These are phyloP conservation scores for Fraxinus americana DNA, from an alignment of 257 asterid species.

Conservation along the genomic window DNA sequence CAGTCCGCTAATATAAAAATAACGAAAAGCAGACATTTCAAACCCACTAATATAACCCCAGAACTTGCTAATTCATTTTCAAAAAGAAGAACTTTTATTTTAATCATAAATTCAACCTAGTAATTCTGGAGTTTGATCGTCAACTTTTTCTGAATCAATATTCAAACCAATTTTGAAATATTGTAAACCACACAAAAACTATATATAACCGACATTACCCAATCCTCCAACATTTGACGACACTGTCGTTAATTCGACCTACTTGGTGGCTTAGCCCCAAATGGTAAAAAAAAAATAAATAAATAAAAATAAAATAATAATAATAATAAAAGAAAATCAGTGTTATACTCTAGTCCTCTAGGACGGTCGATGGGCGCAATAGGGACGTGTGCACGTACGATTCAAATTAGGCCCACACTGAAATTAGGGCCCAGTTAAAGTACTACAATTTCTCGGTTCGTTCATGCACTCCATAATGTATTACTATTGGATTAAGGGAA, in stretches of 20 bases:
- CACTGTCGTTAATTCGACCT: neutral
- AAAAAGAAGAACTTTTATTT: no score
- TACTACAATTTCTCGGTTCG: slow-evolving; percentile 28
- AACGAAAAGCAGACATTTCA: no score
- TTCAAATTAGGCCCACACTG: slow-evolving; percentile 20
- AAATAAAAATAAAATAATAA: no score
- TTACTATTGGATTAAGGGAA: no score
- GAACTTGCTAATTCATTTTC: no score
- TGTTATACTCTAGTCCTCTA: neutral
- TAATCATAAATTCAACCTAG: no score
- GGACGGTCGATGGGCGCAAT: neutral
- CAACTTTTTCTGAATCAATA: no score
- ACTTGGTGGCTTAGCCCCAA: neutral
- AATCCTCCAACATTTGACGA: neutral
- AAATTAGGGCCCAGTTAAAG: slow-evolving; percentile 32
- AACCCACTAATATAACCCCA: no score
- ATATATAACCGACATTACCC: neutral
- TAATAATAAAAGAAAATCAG: neutral
- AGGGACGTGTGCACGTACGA: neutral
- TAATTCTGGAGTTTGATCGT: no score
- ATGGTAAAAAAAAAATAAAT: neutral
- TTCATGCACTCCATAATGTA: slow-evolving; percentile 12
- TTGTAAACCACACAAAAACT: neutral
- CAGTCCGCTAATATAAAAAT: neutral
- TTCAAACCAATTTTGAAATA: neutral